Conservation (phyloP, 179 eudicot genomes). For the Silene coronaria region DNA sequence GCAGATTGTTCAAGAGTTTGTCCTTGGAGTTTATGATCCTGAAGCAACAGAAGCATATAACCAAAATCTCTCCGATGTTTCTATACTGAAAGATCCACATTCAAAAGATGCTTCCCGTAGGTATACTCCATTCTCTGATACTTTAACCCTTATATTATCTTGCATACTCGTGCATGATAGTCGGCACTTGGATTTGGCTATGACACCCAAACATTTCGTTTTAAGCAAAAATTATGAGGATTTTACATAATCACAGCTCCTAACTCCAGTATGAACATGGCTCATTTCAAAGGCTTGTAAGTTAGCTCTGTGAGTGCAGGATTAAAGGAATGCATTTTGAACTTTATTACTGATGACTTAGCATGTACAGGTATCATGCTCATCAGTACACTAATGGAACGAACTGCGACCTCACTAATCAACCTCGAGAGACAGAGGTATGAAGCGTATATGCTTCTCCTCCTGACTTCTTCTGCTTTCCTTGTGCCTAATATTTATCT, state of each 20-base stretch:
- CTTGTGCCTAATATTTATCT: neutral
- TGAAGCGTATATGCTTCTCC: neutral
- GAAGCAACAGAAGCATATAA: conserved; percentile 76
- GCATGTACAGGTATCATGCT: conserved; percentile 72
- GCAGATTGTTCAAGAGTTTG: conserved; percentile 77
- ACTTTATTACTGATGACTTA: conserved; percentile 4
- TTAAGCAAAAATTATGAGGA: neutral
- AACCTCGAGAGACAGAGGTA: conserved; percentile 93
- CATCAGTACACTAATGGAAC: conserved; percentile 87
- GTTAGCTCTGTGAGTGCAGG: neutral
- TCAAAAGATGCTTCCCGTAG: conserved; percentile 91
- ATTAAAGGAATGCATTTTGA: neutral
- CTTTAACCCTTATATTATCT: neutral
- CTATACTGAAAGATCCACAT: conserved; percentile 82
- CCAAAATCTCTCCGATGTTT: conserved; percentile 64
- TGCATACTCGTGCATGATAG: neutral
- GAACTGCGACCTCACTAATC: conserved; percentile 70
- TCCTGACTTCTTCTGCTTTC: conserved; percentile 3
- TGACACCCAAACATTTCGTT: neutral
- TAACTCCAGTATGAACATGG: neutral
- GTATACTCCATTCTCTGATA: conserved; percentile 29
- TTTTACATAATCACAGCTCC: neutral
- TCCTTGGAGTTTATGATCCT: conserved; percentile 67
- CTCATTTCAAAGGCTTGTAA: neutral
- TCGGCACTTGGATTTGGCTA: neutral